Evolutionary conservation across 352 stramenopile species (phyloP), one percentile per base, ranked within the genome.

Genomic region (Globisporangium paroecandrum): DNA sequence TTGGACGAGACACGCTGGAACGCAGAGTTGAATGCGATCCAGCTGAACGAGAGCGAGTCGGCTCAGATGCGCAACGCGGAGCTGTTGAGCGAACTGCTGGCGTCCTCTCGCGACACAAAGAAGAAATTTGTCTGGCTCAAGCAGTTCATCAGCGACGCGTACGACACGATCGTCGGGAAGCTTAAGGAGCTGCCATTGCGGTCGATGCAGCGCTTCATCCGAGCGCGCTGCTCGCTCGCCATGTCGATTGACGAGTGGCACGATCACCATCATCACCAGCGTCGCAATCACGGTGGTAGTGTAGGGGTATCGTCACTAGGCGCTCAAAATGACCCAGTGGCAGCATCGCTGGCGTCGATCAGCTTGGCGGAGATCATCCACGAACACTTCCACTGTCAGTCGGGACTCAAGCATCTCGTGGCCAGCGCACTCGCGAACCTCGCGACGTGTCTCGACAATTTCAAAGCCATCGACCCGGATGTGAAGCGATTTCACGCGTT

Each of bases 141-240:
- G 65, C 84, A 90, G 58, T 87, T 90, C 51, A 92, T 90, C 38
- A 74, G 69, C 15, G 80, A 89, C 58, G 79, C 89, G 1, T 92
- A 92, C 71, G 84, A 89, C 58, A 86, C 77, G 1, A 72, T 92
- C 18, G 71, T 90, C 1, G 81, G 81, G 0, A 79, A 75, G 2
- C 46, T 90, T 32, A 69, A 72, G n/a, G 79, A 87, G 10, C 41
- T 85, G 25, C 69, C 72, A 9, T 41, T 58, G 1, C 27, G 18
- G 0, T 61, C 59, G 1, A 46, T 82, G 7, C 46, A 69, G 8
- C 72, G 77, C 8, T 66, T 83, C 3, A 25, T 91, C 1, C 63
- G 63, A 15, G 68, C 65, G 13, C 75, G 71, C 47, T 86, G 75
- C 22, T 76, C 77, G 22, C 71, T 92, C 13, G 65, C 76, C 2